Base-by-base conservation (phyloP, 257 asterid species). In the Scutellaria barbata region DNA sequence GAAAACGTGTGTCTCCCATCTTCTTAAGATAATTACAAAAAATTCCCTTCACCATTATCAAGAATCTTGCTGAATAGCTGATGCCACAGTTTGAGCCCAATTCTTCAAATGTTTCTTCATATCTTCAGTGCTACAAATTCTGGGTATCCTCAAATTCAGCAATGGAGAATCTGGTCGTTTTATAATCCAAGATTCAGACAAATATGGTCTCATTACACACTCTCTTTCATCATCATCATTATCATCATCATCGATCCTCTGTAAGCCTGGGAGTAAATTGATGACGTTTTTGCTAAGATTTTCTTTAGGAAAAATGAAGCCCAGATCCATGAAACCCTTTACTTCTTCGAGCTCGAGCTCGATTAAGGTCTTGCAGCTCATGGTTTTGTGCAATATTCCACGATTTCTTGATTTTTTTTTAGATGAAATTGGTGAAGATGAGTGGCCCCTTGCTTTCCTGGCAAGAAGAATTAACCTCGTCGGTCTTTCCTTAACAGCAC, bases 341-440 rank as follows among this genome's bases (percentile, higher is more conserved):
- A 86, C 86, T 76, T 90, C 95, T 79, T 88, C 87, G 0, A 88
- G 85, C 12, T 90, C 93, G 9, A 90, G 89, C 60, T 86, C 95
- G 40, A 67, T 58, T n/a, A 81, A 48, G 68, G 83, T 84, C 75
- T 89, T 85, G 80, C 84, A 61, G 70, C 76, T 72, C 55, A 53
- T 20, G 63, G 76, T 69, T 71, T 83, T 89, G 73, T 74, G 68
- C 77, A 86, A 7, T 59, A 30, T 75, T 33, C 18, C 5, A 18
- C 6, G 40, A 13, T 66, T 79, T 75, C 81, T 79, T 48, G 68
- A 55, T 54, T 46, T 46, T 64, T 75, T 80, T 50, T 54, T 14
- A 41, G 57, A 11, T 10, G 83, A 40, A 4, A 62, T 40, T 8
- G 84, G 85, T 9, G 86, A 78, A 0, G 79, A 74, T 60, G 90